Percentiles rank a stretch among this genome's conserved stretches.
Evolutionary conservation across 495 filamentous ascomycete genomes (phyloP).

Genomic region (Diplogelasinospora grovesii): DNA sequence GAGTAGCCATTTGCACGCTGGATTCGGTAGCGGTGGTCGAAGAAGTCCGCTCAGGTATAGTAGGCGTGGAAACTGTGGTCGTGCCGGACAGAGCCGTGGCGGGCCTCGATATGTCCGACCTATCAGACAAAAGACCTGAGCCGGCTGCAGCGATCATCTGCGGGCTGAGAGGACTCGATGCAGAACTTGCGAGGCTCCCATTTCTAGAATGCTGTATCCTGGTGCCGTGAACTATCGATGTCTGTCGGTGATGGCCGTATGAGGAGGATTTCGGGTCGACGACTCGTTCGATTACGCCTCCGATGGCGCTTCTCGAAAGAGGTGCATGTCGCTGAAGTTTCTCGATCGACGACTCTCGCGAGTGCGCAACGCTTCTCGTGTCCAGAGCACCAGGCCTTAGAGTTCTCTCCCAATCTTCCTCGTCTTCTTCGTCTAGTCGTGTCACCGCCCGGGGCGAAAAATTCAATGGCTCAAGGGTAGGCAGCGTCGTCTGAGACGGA

Average conservation of each 20-base stretch:
- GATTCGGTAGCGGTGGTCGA: constrained; percentile 21
- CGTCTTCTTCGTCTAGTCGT: constrained; percentile 36
- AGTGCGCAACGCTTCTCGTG: constrained; percentile 36
- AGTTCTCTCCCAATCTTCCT: constrained; percentile 39
- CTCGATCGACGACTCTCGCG: constrained; percentile 44
- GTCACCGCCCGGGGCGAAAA: constrained; percentile 37
- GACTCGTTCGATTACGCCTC: constrained; percentile 57
- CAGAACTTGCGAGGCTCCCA: constrained; percentile 53
- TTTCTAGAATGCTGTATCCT: constrained; percentile 90
- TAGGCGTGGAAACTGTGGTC: constrained; percentile 26
- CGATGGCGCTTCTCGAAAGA: constrained; percentile 35
- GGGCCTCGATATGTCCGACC: constrained; percentile 35
- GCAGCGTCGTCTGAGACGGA: constrained; percentile 48
- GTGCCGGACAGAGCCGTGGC: constrained; percentile 38
- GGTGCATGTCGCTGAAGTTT: constrained; percentile 44
- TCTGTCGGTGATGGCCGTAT: constrained; percentile 88
- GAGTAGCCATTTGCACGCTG: constrained; percentile 20
- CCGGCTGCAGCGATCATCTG: constrained; percentile 70
- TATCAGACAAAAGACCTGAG: constrained; percentile 37
- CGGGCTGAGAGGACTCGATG: constrained; percentile 75
- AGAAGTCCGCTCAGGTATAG: constrained; percentile 28
- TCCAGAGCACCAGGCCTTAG: constrained; percentile 32
- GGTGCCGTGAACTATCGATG: constrained; percentile 89
- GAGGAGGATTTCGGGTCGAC: constrained; percentile 42
- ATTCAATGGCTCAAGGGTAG: constrained; percentile 41